These are phyloP conservation scores for Sequoiadendron giganteum DNA, from an alignment of 75 land plant species.

Conservation along the genomic window DNA sequence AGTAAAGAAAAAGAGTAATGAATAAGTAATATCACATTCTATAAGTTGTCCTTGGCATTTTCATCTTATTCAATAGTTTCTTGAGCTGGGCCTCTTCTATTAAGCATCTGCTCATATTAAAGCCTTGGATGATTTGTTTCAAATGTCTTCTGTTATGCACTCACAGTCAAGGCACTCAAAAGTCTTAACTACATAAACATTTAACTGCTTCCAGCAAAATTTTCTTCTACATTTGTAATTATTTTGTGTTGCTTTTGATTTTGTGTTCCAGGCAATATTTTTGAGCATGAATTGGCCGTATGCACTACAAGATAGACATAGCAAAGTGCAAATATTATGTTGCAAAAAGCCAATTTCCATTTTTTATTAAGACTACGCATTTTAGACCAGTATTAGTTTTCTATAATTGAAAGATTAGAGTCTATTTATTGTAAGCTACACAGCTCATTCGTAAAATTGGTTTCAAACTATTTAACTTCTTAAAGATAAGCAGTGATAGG, in stretches of 20 bases:
- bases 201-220: not conserved
- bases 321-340: not conserved
- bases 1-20: too few relatives aligned
- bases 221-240: not conserved
- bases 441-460: not conserved
- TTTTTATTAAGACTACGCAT: not conserved
- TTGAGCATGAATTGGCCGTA: not conserved
- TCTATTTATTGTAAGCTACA: not conserved
- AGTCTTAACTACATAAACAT: not conserved
- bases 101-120: not conserved
- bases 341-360: not conserved
- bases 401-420: not conserved
- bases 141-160: not conserved
- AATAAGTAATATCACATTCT: too few relatives aligned
- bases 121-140: not conserved
- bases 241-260: not conserved
- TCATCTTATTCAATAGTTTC: not conserved
- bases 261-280: not conserved
- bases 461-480: not conserved
- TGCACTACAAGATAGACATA: not conserved
- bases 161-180: not conserved
- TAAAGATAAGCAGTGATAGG: not conserved
- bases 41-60: not conserved
- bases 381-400: not conserved
- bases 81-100: not conserved